phyloP scores from a whole-genome alignment of 768 basidiomycete species.

The Termitomyces sp. region DNA sequence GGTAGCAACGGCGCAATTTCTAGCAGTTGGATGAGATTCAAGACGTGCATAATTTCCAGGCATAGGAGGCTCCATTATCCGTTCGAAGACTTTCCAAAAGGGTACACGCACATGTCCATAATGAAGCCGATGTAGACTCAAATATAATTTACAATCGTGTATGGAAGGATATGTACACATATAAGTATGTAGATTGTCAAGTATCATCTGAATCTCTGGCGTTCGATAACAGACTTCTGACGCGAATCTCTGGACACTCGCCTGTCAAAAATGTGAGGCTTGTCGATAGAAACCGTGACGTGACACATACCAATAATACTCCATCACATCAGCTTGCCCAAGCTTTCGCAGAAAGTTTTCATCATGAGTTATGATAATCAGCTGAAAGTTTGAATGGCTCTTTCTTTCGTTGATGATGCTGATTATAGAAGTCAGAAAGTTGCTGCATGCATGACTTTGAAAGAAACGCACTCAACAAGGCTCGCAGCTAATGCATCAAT shows the following conservation, averaged over 20 bases:
- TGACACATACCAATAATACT: conserved; percentile 78
- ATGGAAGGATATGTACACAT: neutral
- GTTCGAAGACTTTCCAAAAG: neutral
- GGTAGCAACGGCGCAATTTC: conserved; percentile 46
- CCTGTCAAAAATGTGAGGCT: conserved; percentile 39
- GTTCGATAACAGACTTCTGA: conserved; percentile 77
- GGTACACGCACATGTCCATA: neutral
- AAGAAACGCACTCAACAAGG: conserved; percentile 76
- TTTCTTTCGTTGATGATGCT: conserved; percentile 95
- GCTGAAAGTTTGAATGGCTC: conserved; percentile 87
- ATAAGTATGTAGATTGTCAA: neutral
- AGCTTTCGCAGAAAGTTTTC: conserved; percentile 91
- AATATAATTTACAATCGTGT: neutral
- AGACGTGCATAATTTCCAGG: conserved; percentile 23
- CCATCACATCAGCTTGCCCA: conserved; percentile 89
- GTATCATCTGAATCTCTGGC: conserved; percentile 56
- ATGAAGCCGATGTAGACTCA: neutral
- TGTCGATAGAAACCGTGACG: neutral
- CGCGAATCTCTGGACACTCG: conserved; percentile 66
- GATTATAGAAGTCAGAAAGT: conserved; percentile 4
- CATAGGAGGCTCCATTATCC: conserved; percentile 2
- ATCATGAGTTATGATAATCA: conserved; percentile 96
- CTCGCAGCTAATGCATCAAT: conserved; percentile 91
- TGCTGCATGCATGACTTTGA: neutral
- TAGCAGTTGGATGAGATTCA: conserved; percentile 40